Evolutionary conservation across 495 filamentous ascomycete genomes (phyloP).

Genomic region (Talaromyces borbonicus): DNA sequence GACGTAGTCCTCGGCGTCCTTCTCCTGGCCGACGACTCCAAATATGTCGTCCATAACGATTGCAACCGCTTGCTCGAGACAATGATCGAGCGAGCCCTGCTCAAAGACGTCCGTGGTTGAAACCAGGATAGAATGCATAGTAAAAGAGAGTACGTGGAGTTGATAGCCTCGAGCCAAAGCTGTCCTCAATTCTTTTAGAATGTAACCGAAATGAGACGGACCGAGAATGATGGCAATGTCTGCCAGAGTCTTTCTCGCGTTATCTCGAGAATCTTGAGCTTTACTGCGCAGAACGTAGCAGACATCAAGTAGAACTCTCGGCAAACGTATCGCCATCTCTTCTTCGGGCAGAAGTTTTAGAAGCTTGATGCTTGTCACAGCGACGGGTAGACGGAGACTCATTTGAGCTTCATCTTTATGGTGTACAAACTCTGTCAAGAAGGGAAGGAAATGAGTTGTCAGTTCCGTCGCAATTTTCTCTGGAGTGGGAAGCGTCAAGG

Average conservation of each 20-base stretch:
- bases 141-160: conserved; percentile 90
- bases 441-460: conserved; percentile 62
- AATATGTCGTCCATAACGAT: conserved; percentile 98
- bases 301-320: conserved; percentile 78
- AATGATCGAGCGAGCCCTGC: conserved; percentile 84
- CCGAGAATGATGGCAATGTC: conserved; percentile 74
- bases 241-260: conserved; percentile 77
- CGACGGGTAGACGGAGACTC: conserved; percentile 80
- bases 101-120: conserved; percentile 59
- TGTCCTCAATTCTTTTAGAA: conserved; percentile 81
- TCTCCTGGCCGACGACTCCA: conserved; percentile 89
- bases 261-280: conserved; percentile 78
- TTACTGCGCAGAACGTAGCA: conserved; percentile 86
- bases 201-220: conserved; percentile 73
- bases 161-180: conserved; percentile 80
- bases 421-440: conserved; percentile 70
- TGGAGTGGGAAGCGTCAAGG: conserved; percentile 55
- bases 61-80: conserved; percentile 61
- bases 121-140: conserved; percentile 84
- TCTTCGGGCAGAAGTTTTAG: conserved; percentile 66
- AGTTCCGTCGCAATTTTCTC: conserved; percentile 67
- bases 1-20: conserved; percentile 90
- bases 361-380: conserved; percentile 77
- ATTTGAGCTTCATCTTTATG: conserved; percentile 90
- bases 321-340: conserved; percentile 61